These are phyloP conservation scores for Neonectria coccinea DNA, from an alignment of 2,329 filamentous ascomycete species.

Conservation along the genomic window DNA sequence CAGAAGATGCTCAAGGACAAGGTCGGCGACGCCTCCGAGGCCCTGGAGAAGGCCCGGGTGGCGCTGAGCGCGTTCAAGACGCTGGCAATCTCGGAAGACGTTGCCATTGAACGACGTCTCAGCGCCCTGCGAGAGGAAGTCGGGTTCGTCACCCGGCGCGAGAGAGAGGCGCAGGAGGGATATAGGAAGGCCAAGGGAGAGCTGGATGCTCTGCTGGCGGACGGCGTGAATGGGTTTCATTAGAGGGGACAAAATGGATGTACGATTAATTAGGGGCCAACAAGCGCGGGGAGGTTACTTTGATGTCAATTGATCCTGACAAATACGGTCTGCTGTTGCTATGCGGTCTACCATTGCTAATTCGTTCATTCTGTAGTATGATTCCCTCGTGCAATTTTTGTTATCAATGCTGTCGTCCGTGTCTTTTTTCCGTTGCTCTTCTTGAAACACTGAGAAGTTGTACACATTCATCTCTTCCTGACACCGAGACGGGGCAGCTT, in stretches of 20 bases:
- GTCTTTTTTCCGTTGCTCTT: not conserved
- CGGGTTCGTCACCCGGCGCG: slow-evolving; percentile 79
- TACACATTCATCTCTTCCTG: slow-evolving; percentile 48
- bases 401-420: not conserved
- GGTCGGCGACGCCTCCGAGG: slow-evolving; percentile 78
- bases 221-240: slow-evolving; percentile 53
- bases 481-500: slow-evolving; percentile 65
- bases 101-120: slow-evolving; percentile 77
- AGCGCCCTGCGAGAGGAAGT: slow-evolving; percentile 86
- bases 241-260: slow-evolving; percentile 41
- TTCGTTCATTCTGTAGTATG: not conserved
- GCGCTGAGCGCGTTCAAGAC: slow-evolving; percentile 81
- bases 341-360: slow-evolving; percentile 7
- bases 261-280: slow-evolving; percentile 37
- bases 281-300: slow-evolving; percentile 19
- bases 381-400: not conserved
- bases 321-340: slow-evolving; percentile 10
- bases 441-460: not conserved
- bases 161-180: slow-evolving; percentile 90
- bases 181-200: slow-evolving; percentile 84
- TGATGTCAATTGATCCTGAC: slow-evolving; percentile 20
- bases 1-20: slow-evolving; percentile 84
- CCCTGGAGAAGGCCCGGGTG: slow-evolving; percentile 77
- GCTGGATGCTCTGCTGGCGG: slow-evolving; percentile 68
- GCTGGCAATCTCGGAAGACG: slow-evolving; percentile 82